Percentiles rank a stretch among this genome's conserved stretches.
These are phyloP conservation scores for Fusarium sp. DNA, from an alignment of 2,329 filamentous ascomycete genomes.

Conservation along the genomic window DNA sequence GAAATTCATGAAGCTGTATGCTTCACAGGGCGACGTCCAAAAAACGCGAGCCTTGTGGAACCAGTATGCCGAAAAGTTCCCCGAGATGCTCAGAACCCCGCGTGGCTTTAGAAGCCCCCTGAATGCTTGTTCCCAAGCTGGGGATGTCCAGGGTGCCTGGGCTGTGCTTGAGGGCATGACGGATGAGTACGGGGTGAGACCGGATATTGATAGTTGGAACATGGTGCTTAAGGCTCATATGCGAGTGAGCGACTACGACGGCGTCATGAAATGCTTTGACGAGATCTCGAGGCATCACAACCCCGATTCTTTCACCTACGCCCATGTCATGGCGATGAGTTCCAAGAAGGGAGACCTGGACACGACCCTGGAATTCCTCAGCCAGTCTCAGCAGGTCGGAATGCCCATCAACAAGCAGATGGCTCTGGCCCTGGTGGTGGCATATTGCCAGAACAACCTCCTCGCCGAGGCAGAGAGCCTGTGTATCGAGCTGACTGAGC, in stretches of 20 bases:
- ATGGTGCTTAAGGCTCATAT: constrained; percentile 75
- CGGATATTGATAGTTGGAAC: constrained; percentile 74
- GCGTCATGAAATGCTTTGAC: constrained; percentile 69
- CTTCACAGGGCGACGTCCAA: constrained; percentile 56
- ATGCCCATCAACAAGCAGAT: constrained; percentile 64
- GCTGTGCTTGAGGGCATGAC: constrained; percentile 69
- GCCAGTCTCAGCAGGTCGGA: constrained; percentile 62
- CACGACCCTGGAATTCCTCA: constrained; percentile 70
- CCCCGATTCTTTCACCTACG: constrained; percentile 72
- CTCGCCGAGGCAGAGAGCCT: constrained; percentile 50
- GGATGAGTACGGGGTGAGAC: constrained; percentile 61
- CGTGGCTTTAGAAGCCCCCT: constrained; percentile 66
- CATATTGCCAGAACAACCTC: constrained; percentile 61
- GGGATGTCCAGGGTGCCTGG: constrained; percentile 66
- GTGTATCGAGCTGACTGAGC: constrained; percentile 59
- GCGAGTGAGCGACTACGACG: constrained; percentile 70
- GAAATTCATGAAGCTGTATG: constrained; percentile 59
- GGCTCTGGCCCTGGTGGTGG: constrained; percentile 70
- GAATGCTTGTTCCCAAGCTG: constrained; percentile 73
- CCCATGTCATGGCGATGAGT: constrained; percentile 75
- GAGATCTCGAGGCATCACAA: constrained; percentile 58
- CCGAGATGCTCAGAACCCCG: constrained; percentile 46
- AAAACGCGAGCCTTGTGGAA: constrained; percentile 56
- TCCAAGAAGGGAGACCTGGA: constrained; percentile 76
- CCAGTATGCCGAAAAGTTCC: constrained; percentile 51